Conservation (phyloP, 495 filamentous ascomycete species). For the Cudoniella acicularis region DNA sequence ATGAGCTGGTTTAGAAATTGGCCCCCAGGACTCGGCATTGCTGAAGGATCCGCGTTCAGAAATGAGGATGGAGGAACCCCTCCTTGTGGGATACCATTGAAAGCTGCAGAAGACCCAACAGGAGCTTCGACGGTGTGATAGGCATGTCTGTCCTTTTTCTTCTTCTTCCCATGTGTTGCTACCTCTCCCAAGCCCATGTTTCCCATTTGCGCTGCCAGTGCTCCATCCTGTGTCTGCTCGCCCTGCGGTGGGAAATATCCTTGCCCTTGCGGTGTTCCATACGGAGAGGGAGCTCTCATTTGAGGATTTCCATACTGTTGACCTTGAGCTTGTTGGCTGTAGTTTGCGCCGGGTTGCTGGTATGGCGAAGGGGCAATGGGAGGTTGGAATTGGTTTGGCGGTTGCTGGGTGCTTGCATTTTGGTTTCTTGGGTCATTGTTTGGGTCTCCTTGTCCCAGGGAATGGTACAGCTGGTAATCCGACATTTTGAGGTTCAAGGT, state of each 20-base stretch:
- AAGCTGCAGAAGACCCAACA: slow-evolving; percentile 57
- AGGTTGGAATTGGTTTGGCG: slow-evolving; percentile 38
- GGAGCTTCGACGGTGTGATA: slow-evolving; percentile 82
- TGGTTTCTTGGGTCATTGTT: slow-evolving; percentile 64
- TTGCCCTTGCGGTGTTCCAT: slow-evolving; percentile 23
- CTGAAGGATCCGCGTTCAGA: slow-evolving; percentile 61
- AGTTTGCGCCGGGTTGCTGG: slow-evolving; percentile 54
- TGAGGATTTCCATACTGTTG: slow-evolving; percentile 30
- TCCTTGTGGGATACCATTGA: slow-evolving; percentile 58
- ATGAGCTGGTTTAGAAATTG: slow-evolving; percentile 45
- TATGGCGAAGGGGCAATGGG: slow-evolving; percentile 54
- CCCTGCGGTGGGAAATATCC: slow-evolving; percentile 30
- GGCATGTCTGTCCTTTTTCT: slow-evolving; percentile 94
- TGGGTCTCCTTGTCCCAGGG: slow-evolving; percentile 54
- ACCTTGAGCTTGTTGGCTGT: slow-evolving; percentile 29
- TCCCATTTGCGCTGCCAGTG: slow-evolving; percentile 83
- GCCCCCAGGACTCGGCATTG: slow-evolving; percentile 29
- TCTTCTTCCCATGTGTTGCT: slow-evolving; percentile 47
- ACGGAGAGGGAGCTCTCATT: slow-evolving; percentile 26
- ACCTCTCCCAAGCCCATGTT: slow-evolving; percentile 57
- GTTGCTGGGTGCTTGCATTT: slow-evolving; percentile 52
- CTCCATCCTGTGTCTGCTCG: slow-evolving; percentile 41
- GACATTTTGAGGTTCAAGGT: slow-evolving; percentile 49
- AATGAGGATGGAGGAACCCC: slow-evolving; percentile 60
- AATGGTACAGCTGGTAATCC: slow-evolving; percentile 74